Evolutionary conservation across 768 basidiomycete species (phyloP).

Genomic region (Tricholoma saponaceum): DNA sequence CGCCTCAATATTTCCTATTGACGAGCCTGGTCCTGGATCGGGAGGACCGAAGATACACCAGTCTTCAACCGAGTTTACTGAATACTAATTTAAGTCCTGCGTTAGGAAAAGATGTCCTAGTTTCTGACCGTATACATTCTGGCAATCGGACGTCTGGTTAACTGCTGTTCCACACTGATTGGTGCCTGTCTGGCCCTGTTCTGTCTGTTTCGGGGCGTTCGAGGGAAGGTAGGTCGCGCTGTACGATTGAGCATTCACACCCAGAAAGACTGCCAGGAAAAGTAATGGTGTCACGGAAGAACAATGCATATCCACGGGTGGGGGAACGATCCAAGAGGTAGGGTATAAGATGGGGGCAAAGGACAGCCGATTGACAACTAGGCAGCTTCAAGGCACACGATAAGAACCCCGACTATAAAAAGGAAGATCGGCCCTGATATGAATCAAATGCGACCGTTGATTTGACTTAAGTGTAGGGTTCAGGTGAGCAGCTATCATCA

Average conservation of each 20-base stretch:
- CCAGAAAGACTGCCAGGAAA: neutral
- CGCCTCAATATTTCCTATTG: constrained; percentile 62
- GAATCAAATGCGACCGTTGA: neutral
- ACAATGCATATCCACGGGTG: neutral
- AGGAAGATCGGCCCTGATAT: too few relatives aligned
- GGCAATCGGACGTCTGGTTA: constrained; percentile 3
- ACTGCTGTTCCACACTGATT: constrained; percentile 3
- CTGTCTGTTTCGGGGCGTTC: neutral
- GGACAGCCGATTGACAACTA: neutral
- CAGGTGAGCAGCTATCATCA: neutral
- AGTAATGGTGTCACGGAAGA: neutral
- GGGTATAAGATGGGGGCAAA: neutral
- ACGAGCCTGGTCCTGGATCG: constrained; percentile 42
- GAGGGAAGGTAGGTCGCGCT: constrained; percentile 7
- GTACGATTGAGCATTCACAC: constrained; percentile 1
- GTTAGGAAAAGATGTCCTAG: neutral
- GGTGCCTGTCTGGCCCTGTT: constrained; percentile 3
- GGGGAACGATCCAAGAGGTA: neutral
- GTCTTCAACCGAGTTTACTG: constrained; percentile 57
- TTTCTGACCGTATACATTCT: constrained; percentile 1
- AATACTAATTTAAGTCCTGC: neutral
- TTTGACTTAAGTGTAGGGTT: neutral
- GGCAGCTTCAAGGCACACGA: neutral
- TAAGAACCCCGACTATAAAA: neutral
- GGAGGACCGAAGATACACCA: constrained; percentile 44